Conservation (phyloP, 495 filamentous ascomycete species). For the Talaromyces wortmannii region DNA sequence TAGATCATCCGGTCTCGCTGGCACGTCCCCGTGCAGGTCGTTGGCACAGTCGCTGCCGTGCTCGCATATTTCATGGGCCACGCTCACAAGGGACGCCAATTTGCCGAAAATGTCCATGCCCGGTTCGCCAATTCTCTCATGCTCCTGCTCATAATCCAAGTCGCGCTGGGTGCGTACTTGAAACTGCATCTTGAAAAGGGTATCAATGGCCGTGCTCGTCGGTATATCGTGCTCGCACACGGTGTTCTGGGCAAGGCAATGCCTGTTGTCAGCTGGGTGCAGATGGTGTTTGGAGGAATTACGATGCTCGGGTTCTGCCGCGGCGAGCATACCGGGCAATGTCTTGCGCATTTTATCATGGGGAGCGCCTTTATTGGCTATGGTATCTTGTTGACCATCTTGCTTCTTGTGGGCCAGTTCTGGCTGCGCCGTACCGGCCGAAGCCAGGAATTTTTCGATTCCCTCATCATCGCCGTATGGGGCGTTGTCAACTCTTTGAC, state of each 20-base stretch:
- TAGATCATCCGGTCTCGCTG: conserved; percentile 85
- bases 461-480: conserved; percentile 83
- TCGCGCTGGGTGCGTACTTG: conserved; percentile 78
- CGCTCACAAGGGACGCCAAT: conserved; percentile 81
- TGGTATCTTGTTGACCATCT: conserved; percentile 77
- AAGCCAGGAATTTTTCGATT: conserved; percentile 97
- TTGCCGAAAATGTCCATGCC: conserved; percentile 76
- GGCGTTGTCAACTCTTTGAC: conserved; percentile 97
- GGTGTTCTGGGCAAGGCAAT: conserved; percentile 79
- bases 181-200: conserved; percentile 83
- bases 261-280: conserved; percentile 82
- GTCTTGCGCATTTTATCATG: conserved; percentile 97
- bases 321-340: conserved; percentile 87
- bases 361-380: conserved; percentile 94
- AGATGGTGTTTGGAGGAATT: conserved; percentile 97
- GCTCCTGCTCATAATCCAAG: conserved; percentile 68
- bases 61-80: conserved; percentile 89
- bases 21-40: conserved; percentile 86
- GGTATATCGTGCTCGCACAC: conserved; percentile 63
- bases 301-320: conserved; percentile 90
- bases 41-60: conserved; percentile 68
- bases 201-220: conserved; percentile 70
- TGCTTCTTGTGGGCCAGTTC: conserved; percentile 79
- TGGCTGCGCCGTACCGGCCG: conserved; percentile 81
- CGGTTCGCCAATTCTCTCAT: conserved; percentile 73